Evolutionary conservation across 192 early-diverging fungal genomes (phyloP).

Genomic region (Paraglomus brasilianum): DNA sequence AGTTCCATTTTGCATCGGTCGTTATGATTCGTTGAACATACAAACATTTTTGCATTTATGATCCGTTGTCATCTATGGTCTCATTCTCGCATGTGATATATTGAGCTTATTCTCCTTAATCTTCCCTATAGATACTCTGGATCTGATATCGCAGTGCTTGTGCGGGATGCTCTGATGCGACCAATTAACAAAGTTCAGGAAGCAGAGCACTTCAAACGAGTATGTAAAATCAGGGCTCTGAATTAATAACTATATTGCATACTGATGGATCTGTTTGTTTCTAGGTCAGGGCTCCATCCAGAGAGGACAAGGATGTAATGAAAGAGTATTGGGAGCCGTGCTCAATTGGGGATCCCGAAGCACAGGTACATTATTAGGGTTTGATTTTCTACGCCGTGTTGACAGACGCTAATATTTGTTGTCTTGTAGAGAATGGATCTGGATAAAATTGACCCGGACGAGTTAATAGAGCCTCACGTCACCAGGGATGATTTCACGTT

Average conservation of each 20-base stretch:
- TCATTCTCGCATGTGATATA: not conserved
- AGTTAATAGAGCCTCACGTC: slow-evolving; percentile 90
- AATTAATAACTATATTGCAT: not conserved
- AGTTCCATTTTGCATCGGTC: slow-evolving; percentile 3
- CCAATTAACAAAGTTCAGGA: slow-evolving; percentile 94
- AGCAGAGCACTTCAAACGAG: slow-evolving; percentile 89
- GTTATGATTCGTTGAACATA: not conserved
- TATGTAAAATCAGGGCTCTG: slow-evolving; percentile 27
- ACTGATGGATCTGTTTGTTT: slow-evolving; percentile 23
- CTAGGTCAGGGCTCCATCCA: slow-evolving; percentile 58
- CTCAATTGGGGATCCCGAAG: slow-evolving; percentile 87
- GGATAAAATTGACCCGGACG: slow-evolving; percentile 84
- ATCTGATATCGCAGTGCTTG: slow-evolving; percentile 93
- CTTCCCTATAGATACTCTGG: slow-evolving; percentile 72
- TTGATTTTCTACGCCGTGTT: too few species aligned
- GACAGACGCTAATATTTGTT: too few species aligned
- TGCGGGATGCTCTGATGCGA: slow-evolving; percentile 96
- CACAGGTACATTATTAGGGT: slow-evolving; percentile 27
- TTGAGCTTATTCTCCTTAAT: not conserved
- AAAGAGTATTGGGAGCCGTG: slow-evolving; percentile 82
- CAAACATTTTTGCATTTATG: not conserved
- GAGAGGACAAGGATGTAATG: slow-evolving; percentile 50
- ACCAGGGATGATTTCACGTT: slow-evolving; percentile 81
- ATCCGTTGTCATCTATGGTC: too few species aligned
- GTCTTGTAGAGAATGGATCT: slow-evolving; percentile 68